Evolutionary conservation across 176 grass and related monocot genomes (phyloP), one percentile per base, ranked within the genome.

Genomic region (Ananas comosus): DNA sequence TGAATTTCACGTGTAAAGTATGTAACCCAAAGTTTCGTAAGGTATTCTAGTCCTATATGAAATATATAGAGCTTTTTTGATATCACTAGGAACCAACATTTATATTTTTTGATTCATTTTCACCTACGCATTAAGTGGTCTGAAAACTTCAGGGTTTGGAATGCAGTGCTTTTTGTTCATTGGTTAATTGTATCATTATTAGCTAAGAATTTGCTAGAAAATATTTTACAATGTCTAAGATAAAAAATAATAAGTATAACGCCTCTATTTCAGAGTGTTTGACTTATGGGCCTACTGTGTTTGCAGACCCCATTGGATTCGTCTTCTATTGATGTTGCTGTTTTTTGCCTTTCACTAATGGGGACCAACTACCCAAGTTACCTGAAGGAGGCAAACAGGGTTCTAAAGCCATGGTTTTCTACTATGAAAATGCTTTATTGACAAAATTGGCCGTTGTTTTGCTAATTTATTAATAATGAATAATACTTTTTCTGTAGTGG

Each of bases 331-430:
- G 86, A 97, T 75, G 93, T 97, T 66, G 89, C 89, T 66, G 83
- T 97, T 47, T 97, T 97, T 85, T 97, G 93, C 85, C 83, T 97
- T 59, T 97, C 89, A 70, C 74, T 97, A 77, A 97, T 97, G 93
- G 93, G 93, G 64, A 90, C 69, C 74, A 88, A 86, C 68, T 97
- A 90, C 70, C 72, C 82, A 3, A 90, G 74, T 82, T 97, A 90
- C 77, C 71, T 92, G 72, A 64, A 82, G 69, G 93, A 97, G 88
- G 93, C 93, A 64, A 92, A 85, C 53, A 85, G 89, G 80, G 86
- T 92, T 69, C 74, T 97, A 9, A 97, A 92, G 52, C 68, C 89
- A 76, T 71, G 94, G 94, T 97, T 76, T 83, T 27, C 22, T 63
- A 9, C 54, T 59, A 59, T 42, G 33, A 42, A 42, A 42, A 59